Percentiles rank a stretch among this genome's conserved stretches.
These are phyloP conservation scores for Trichoderma sp. DNA, from an alignment of 2,329 filamentous ascomycete species.

Conservation along the genomic window DNA sequence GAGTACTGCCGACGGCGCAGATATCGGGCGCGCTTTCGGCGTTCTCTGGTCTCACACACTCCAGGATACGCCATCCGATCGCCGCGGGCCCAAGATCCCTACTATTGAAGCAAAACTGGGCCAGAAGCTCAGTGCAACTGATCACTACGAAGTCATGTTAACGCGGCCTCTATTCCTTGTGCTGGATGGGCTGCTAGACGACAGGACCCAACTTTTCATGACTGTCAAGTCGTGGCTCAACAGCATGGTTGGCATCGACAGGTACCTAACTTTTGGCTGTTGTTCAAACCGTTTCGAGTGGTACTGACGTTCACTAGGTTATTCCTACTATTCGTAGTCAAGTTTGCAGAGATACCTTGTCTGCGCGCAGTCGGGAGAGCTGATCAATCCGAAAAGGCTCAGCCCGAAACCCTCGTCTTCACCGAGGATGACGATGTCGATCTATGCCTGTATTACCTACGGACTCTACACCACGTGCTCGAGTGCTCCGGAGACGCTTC, in stretches of 20 bases:
- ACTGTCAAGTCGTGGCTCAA: conserved; percentile 81
- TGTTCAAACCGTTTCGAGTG: background rate
- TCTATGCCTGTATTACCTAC: conserved; percentile 76
- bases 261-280: conserved; percentile 44
- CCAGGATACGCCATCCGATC: conserved; percentile 59
- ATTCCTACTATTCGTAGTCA: conserved; percentile 62
- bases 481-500: conserved; percentile 66
- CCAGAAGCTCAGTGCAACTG: conserved; percentile 55
- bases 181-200: conserved; percentile 74
- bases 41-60: conserved; percentile 82
- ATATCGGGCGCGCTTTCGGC: conserved; percentile 69
- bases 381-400: conserved; percentile 30
- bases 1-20: conserved; percentile 46
- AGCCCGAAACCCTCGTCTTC: conserved; percentile 35
- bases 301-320: conserved; percentile 47
- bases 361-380: conserved; percentile 39
- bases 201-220: conserved; percentile 72
- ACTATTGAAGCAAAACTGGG: conserved; percentile 39
- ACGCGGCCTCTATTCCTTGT: conserved; percentile 79
- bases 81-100: conserved; percentile 53
- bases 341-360: conserved; percentile 59
- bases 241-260: conserved; percentile 63
- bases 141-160: conserved; percentile 72
- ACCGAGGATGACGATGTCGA: conserved; percentile 69
- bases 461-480: conserved; percentile 72